phyloP scores from a whole-genome alignment of 352 stramenopile genomes.

The Globisporangium emineosum region DNA sequence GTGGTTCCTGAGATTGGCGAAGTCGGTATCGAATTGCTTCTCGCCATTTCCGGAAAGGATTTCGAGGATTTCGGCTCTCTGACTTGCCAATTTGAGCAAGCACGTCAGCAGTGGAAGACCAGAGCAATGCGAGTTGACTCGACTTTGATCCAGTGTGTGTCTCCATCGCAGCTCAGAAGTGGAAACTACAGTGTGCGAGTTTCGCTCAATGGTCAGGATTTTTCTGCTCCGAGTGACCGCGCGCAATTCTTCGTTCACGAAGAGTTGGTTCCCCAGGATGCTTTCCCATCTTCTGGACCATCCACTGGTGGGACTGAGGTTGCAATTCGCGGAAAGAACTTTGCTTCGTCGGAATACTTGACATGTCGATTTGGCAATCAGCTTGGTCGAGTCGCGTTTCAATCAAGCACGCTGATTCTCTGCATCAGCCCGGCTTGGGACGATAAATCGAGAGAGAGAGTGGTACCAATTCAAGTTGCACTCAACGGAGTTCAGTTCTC shows the following conservation, averaged over 20 bases:
- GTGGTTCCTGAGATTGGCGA: constrained; percentile 1
- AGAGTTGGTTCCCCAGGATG: neutral
- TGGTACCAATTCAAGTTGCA: neutral
- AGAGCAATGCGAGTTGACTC: constrained; percentile 9
- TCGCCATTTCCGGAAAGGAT: constrained; percentile 5
- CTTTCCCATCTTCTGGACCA: neutral
- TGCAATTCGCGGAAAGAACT: neutral
- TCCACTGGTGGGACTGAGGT: constrained; percentile 5
- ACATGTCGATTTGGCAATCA: constrained; percentile 7
- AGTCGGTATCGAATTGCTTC: constrained; percentile 1
- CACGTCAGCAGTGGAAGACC: neutral
- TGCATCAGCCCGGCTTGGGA: constrained; percentile 11
- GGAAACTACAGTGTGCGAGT: constrained; percentile 7
- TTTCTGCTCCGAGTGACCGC: neutral
- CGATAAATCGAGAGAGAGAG: neutral
- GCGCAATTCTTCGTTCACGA: constrained; percentile 4
- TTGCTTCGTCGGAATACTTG: constrained; percentile 6
- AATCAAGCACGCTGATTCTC: constrained; percentile 4
- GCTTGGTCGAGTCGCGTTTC: neutral
- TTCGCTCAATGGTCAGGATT: constrained; percentile 11
- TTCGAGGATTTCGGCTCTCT: constrained; percentile 8
- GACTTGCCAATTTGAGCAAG: constrained; percentile 9
- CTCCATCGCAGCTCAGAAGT: neutral
- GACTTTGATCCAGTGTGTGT: constrained; percentile 4
- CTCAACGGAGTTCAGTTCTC: constrained; percentile 14